These are phyloP conservation scores for Arabidopsis lyrata DNA, from an alignment of 441 rosid species.

Conservation along the genomic window DNA sequence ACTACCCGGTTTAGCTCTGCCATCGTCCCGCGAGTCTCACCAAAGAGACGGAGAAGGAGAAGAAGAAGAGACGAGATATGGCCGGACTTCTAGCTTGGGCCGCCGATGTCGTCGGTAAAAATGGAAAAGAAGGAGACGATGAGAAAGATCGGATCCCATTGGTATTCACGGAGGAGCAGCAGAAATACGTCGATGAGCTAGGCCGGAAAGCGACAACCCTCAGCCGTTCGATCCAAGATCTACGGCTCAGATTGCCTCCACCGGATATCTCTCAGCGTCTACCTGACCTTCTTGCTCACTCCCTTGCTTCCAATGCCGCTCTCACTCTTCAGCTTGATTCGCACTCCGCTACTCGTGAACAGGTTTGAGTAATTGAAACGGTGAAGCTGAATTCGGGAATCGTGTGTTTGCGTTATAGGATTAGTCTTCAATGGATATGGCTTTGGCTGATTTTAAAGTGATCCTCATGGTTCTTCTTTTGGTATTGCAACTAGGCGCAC, in stretches of 20 bases:
- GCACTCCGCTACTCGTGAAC: constrained; percentile 92
- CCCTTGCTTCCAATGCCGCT: constrained; percentile 89
- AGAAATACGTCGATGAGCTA: constrained; percentile 65
- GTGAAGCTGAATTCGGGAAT: constrained; percentile 10
- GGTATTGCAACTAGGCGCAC: constrained; percentile 61
- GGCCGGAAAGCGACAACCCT: constrained; percentile 72
- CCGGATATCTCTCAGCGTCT: constrained; percentile 89
- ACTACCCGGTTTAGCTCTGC: constrained; percentile 29
- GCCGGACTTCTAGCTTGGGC: constrained; percentile 91
- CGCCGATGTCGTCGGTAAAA: constrained; percentile 79
- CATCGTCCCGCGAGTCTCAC: neutral
- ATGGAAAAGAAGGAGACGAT: constrained; percentile 47
- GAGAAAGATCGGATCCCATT: constrained; percentile 45
- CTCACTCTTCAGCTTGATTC: constrained; percentile 90
- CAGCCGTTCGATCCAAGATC: constrained; percentile 82
- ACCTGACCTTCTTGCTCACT: constrained; percentile 91
- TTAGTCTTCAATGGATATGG: constrained; percentile 5
- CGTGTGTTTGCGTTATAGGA: neutral
- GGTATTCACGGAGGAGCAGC: constrained; percentile 54
- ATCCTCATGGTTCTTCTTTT: constrained; percentile 28
- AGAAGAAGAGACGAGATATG: constrained; percentile 46
- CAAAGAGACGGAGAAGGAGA: neutral
- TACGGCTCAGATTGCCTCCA: constrained; percentile 84
- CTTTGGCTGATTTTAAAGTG: neutral
- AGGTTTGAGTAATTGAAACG: constrained; percentile 46